Evolutionary conservation across 192 early-diverging fungal genomes (phyloP).

Genomic region (Chytriomyces confervae): DNA sequence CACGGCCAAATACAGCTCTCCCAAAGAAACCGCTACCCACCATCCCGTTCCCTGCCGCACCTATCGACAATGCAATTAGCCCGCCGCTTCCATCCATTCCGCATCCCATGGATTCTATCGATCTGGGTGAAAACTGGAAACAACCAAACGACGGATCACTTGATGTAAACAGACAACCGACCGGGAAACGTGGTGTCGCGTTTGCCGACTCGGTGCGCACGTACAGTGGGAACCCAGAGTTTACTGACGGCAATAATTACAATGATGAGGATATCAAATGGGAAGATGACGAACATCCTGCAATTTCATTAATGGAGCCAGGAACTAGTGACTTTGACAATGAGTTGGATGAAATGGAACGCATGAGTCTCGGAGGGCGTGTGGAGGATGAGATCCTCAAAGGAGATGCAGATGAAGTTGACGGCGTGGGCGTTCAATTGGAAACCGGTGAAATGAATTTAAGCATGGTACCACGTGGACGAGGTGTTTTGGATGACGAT

Average conservation of each 20-base stretch:
- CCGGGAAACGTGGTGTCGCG: background rate
- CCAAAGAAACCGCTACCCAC: background rate
- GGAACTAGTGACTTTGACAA: background rate
- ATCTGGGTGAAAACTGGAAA: background rate
- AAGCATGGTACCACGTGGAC: constrained; percentile 15
- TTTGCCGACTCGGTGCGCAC: background rate
- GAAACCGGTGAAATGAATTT: background rate
- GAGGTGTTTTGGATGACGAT: background rate
- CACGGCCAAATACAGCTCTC: background rate
- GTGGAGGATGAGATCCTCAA: background rate
- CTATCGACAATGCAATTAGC: background rate
- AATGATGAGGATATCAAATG: background rate
- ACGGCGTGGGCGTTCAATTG: background rate
- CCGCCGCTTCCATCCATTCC: background rate
- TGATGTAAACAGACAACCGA: background rate
- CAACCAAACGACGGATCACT: background rate
- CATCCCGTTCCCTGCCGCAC: background rate
- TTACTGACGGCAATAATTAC: background rate
- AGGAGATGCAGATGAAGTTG: background rate
- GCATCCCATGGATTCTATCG: background rate
- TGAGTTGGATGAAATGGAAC: background rate
- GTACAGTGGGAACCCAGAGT: background rate
- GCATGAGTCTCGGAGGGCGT: background rate
- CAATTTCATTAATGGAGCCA: background rate
- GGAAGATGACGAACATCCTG: background rate